These are phyloP conservation scores for Lecanicillium sp. DNA, from an alignment of 2,329 filamentous ascomycete genomes.

Conservation along the genomic window DNA sequence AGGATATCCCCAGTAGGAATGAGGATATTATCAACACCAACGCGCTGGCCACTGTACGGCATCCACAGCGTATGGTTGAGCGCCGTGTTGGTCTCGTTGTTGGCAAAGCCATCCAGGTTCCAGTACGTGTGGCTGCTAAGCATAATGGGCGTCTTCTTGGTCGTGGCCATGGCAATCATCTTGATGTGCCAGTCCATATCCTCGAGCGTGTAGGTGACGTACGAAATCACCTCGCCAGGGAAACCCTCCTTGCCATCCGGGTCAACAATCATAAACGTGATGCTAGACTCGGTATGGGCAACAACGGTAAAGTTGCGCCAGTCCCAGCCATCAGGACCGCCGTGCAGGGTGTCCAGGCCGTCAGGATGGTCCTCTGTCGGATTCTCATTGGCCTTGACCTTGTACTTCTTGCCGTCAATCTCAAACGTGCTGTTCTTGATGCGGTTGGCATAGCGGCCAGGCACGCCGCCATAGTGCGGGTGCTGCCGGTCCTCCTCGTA, in stretches of 20 bases:
- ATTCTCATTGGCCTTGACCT: constrained; percentile 57
- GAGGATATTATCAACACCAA: constrained; percentile 61
- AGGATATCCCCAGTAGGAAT: constrained; percentile 70
- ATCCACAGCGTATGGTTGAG: constrained; percentile 67
- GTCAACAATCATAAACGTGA: constrained; percentile 70
- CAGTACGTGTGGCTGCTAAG: constrained; percentile 68
- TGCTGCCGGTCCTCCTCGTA: constrained; percentile 58
- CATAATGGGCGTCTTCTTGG: constrained; percentile 77
- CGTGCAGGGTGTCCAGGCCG: constrained; percentile 59
- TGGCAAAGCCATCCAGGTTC: constrained; percentile 74
- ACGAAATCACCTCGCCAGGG: constrained; percentile 66
- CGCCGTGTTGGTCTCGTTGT: constrained; percentile 55
- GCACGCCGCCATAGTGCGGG: constrained; percentile 64
- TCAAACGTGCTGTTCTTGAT: constrained; percentile 69
- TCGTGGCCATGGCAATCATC: constrained; percentile 62
- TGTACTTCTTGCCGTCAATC: constrained; percentile 54
- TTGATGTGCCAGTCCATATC: constrained; percentile 63
- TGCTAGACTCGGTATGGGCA: constrained; percentile 55
- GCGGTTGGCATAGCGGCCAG: constrained; percentile 72
- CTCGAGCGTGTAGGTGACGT: constrained; percentile 64
- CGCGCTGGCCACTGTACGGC: constrained; percentile 62
- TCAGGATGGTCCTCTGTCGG: constrained; percentile 38
- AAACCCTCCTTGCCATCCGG: constrained; percentile 68
- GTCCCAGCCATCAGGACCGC: constrained; percentile 66
- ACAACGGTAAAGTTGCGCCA: constrained; percentile 70